Percentiles rank a stretch among this genome's conserved stretches.
These are phyloP conservation scores for Trametes gibbosa DNA, from an alignment of 768 basidiomycete genomes.

Conservation along the genomic window DNA sequence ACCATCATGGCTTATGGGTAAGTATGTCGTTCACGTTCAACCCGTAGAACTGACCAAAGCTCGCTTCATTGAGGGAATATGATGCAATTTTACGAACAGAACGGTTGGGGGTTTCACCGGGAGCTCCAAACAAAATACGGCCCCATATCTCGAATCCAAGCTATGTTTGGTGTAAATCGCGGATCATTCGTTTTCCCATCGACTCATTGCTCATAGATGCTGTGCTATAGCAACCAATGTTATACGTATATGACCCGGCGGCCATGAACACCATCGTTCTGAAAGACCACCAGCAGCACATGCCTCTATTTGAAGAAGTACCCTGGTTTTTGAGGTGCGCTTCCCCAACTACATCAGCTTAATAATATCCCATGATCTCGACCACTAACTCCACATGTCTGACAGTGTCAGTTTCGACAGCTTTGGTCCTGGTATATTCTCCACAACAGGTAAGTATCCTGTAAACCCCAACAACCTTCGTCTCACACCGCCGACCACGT, in stretches of 20 bases:
- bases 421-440: constrained; percentile 9
- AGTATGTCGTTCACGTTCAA: background rate
- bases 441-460: constrained; percentile 4
- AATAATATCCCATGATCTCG: no score
- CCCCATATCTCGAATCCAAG: constrained; percentile 4
- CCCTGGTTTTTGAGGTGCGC: constrained; percentile 6
- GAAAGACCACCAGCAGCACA: constrained; percentile 7
- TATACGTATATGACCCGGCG: constrained; percentile 15
- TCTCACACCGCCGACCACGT: no score
- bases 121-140: constrained; percentile 8
- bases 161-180: constrained; percentile 6
- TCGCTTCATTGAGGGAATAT: constrained; percentile 4
- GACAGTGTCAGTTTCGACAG: background rate
- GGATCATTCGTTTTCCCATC: background rate
- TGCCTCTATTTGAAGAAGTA: constrained; percentile 7
- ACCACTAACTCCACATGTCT: no score
- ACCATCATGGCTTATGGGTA: background rate
- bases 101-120: constrained; percentile 11
- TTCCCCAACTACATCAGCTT: background rate
- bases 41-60: background rate
- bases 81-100: background rate
- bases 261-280: constrained; percentile 17
- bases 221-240: background rate
- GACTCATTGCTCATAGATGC: background rate
- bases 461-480: background rate